Percentiles rank a stretch among this genome's conserved stretches.
These are phyloP conservation scores for Wallacemonas sp. DNA, from an alignment of 208 protist species.

Conservation along the genomic window DNA sequence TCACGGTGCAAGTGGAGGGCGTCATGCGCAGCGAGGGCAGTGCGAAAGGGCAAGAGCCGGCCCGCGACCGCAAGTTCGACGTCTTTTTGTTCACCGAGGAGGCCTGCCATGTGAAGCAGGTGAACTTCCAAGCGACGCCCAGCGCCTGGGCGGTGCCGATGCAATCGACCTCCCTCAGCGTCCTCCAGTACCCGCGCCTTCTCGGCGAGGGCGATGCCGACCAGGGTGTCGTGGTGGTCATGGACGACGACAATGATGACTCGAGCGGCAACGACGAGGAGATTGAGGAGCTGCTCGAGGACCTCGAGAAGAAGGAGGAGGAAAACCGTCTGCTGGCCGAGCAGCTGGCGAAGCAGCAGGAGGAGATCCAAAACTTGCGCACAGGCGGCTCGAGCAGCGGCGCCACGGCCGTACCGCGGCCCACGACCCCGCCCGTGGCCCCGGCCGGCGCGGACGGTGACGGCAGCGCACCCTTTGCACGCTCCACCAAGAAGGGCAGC, in stretches of 20 bases:
- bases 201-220: constrained; percentile 53
- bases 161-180: constrained; percentile 54
- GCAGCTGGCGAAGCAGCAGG: constrained; percentile 51
- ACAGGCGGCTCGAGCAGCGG: not conserved
- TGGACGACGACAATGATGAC: constrained; percentile 46
- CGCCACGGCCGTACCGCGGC: not conserved
- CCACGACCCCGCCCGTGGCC: not conserved
- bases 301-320: constrained; percentile 52
- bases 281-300: constrained; percentile 50
- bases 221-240: constrained; percentile 39
- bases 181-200: constrained; percentile 67
- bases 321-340: constrained; percentile 53
- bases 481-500: not conserved
- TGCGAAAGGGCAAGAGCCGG: constrained; percentile 47
- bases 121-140: constrained; percentile 72
- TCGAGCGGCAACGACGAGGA: constrained; percentile 23
- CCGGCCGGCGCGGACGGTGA: not conserved
- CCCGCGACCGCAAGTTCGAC: constrained; percentile 70
- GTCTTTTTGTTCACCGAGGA: constrained; percentile 81
- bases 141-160: constrained; percentile 73
- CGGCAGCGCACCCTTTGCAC: constrained; percentile 1
- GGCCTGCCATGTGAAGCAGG: constrained; percentile 57
- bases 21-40: constrained; percentile 59
- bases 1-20: constrained; percentile 75
- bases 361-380: constrained; percentile 47